Percentiles rank a stretch among this genome's conserved stretches.
Conservation (phyloP, 345 rosid species). For the Boechera retrofracta region DNA sequence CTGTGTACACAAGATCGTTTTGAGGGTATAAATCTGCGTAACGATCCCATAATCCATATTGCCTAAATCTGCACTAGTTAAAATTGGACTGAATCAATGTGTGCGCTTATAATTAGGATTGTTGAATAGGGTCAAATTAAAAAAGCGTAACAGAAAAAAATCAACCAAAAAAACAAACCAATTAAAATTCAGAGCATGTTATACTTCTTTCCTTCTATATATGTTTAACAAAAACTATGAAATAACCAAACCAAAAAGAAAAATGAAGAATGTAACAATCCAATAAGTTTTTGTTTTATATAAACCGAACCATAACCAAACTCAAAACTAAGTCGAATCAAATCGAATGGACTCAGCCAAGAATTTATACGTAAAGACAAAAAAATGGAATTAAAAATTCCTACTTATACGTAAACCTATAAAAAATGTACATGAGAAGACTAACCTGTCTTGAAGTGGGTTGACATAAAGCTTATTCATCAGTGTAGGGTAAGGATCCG, state of each 20-base stretch:
- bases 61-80: slow-evolving; percentile 60
- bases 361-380: too few relatives aligned
- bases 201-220: too few relatives aligned
- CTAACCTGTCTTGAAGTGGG: slow-evolving; percentile 53
- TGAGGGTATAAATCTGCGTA: slow-evolving; percentile 69
- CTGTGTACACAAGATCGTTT: slow-evolving; percentile 60
- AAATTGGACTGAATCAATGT: neutral
- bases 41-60: slow-evolving; percentile 83
- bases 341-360: too few relatives aligned
- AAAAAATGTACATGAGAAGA: neutral
- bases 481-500: slow-evolving; percentile 68
- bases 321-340: too few relatives aligned
- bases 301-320: too few relatives aligned
- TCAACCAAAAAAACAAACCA: neutral
- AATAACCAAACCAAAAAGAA: too few relatives aligned
- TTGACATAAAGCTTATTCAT: slow-evolving; percentile 52
- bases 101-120: neutral
- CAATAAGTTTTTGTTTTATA: too few relatives aligned
- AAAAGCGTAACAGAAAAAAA: neutral
- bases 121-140: neutral
- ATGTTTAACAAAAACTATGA: neutral
- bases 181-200: too few relatives aligned
- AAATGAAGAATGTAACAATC: too few relatives aligned
- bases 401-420: neutral
- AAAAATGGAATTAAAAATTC: neutral